Base-by-base conservation (phyloP, 768 basidiomycete genomes). In the Russula abietina region DNA sequence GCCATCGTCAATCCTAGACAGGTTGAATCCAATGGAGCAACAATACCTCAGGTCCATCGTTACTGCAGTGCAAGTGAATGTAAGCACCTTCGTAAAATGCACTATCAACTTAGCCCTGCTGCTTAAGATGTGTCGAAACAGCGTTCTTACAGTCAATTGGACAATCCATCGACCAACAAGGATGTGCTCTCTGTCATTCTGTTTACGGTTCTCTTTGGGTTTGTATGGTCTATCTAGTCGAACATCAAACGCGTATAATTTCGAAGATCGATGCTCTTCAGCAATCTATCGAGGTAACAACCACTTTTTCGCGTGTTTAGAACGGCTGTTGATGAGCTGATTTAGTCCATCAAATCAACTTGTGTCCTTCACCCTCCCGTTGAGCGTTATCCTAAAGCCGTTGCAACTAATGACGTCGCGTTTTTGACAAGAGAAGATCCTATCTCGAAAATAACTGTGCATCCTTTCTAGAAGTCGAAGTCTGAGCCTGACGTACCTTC, bases 121-220 rank as follows among this genome's bases (percentile, higher is more conserved):
- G 19, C 39, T 8, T 26, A 64, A 64, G 63, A 30, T 45, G 48
- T 26, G 49, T 38, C 6, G 51, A 64, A 33, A 2, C 8, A 10
- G 32, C 16, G 26, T 55, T 60, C 54, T 32, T 64, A 3, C 45
- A 55, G 11, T 39, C 19, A 7, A 55, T 51, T 28, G 39, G 33
- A 5, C 46, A 19, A 6, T 38, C 58, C 26, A n/a, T n/a, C n/a
- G n/a, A n/a, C n/a, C n/a, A 22, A 30, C 19, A 39, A 51, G 39
- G 46, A 55, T 8, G 28, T 59, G 19, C 30, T 38, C 19, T 55
- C 32, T n/a, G n/a, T 39, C 1, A 19, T 60, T 17, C 24, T 55
- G 58, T 50, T 64, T 39, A 51, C 54, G 8, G 2, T 55, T 28
- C 39, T 64, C n/a, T 19, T 60, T 22, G 53, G 46, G n/a, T 55